These are phyloP conservation scores for Sporothrix protearum DNA, from an alignment of 2,329 filamentous ascomycete genomes.

Conservation along the genomic window DNA sequence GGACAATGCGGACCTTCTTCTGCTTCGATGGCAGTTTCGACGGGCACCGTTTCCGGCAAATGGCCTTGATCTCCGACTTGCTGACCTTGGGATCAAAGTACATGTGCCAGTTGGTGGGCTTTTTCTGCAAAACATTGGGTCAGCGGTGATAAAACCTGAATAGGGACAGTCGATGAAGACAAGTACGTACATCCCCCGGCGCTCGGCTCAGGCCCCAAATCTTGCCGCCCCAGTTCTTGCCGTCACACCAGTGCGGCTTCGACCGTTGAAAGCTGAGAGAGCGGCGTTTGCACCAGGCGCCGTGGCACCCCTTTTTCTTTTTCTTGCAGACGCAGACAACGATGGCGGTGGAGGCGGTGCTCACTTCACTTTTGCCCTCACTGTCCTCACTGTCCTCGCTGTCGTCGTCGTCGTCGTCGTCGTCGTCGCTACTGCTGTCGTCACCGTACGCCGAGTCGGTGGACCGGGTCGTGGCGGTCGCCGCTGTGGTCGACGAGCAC, in stretches of 20 bases:
- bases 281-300: slow-evolving; percentile 1
- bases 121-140: background rate
- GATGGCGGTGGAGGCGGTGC: no score
- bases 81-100: slow-evolving; percentile 24
- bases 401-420: background rate
- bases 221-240: slow-evolving; percentile 27
- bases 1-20: background rate
- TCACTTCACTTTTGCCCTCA: background rate
- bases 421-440: background rate
- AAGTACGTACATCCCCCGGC: slow-evolving; percentile 20
- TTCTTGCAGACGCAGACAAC: background rate
- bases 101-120: slow-evolving; percentile 22
- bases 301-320: slow-evolving; percentile 6
- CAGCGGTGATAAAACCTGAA: background rate
- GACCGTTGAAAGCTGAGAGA: slow-evolving; percentile 15
- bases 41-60: slow-evolving; percentile 18
- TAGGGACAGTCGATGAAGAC: background rate
- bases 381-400: background rate
- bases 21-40: background rate
- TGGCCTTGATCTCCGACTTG: slow-evolving; percentile 5
- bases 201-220: slow-evolving; percentile 23
- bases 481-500: background rate
- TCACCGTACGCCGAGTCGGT: background rate
- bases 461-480: background rate
- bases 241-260: slow-evolving; percentile 28